phyloP scores from a whole-genome alignment of 1,139 yeast species.

The Yamadazyma dushanensis region DNA sequence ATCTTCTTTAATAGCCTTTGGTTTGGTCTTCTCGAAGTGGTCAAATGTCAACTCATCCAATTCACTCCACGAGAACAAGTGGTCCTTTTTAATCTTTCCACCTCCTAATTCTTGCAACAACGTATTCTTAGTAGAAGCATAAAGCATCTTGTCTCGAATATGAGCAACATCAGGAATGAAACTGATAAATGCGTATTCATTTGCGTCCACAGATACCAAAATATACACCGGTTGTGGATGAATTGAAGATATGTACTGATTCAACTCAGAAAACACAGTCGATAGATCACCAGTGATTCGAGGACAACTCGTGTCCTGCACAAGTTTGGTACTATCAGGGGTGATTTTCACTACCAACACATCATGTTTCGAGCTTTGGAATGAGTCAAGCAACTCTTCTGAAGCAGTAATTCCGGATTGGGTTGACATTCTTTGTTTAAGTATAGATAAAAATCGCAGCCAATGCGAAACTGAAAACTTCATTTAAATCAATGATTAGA shows the following conservation, averaged over 20 bases:
- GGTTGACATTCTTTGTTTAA: slow-evolving; percentile 55
- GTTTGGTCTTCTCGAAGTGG: slow-evolving; percentile 38
- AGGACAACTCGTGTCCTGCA: slow-evolving; percentile 38
- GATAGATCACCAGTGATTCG: slow-evolving; percentile 22
- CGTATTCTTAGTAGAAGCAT: slow-evolving; percentile 85
- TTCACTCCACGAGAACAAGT: slow-evolving; percentile 56
- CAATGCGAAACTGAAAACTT: slow-evolving; percentile 2
- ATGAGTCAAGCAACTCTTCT: slow-evolving; percentile 36
- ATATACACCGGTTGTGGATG: slow-evolving; percentile 63
- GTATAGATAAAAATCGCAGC: slow-evolving; percentile 4
- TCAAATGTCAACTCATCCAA: slow-evolving; percentile 56
- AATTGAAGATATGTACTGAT: slow-evolving; percentile 27
- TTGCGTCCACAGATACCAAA: slow-evolving; percentile 34
- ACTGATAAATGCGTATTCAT: slow-evolving; percentile 59
- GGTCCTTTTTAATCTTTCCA: slow-evolving; percentile 52
- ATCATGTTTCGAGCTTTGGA: slow-evolving; percentile 23
- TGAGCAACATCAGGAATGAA: slow-evolving; percentile 87
- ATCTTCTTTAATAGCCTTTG: slow-evolving; percentile 24
- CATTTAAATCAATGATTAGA: slow-evolving; percentile 3
- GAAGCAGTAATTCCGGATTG: slow-evolving; percentile 69
- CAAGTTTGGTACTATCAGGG: slow-evolving; percentile 47
- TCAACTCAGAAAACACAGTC: slow-evolving; percentile 38
- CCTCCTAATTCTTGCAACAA: slow-evolving; percentile 71
- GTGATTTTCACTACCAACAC: slow-evolving; percentile 43
- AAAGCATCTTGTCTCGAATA: slow-evolving; percentile 85